Evolutionary conservation across 192 early-diverging fungal species (phyloP).

Genomic region (Kappamyces sp.): DNA sequence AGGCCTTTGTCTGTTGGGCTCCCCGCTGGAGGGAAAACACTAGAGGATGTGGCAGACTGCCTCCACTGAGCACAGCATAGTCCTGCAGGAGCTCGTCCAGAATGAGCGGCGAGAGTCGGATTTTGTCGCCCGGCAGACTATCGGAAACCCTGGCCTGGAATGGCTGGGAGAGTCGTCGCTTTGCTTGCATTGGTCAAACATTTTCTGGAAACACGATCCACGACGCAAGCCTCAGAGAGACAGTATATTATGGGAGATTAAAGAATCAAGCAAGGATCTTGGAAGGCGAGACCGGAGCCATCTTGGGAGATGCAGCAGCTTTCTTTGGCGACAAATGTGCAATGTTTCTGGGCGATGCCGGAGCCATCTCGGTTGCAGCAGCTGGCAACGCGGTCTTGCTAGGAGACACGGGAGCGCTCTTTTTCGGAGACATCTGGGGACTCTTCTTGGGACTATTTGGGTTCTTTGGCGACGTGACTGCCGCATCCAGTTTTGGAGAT

Average conservation of each 20-base stretch:
- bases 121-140: conserved; percentile 8
- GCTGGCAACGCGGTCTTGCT: neutral
- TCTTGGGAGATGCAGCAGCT: too few species aligned
- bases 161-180: too few species aligned
- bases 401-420: conserved; percentile 1
- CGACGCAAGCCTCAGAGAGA: too few species aligned
- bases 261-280: too few species aligned
- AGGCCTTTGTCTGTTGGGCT: neutral
- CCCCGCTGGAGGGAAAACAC: neutral
- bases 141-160: neutral
- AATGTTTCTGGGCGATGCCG: too few species aligned
- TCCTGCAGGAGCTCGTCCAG: conserved; percentile 16
- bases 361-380: neutral
- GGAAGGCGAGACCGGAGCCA: too few species aligned
- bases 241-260: too few species aligned
- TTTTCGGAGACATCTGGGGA: neutral
- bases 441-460: neutral
- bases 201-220: too few species aligned
- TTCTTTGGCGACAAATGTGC: too few species aligned
- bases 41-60: neutral
- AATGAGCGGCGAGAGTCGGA: neutral
- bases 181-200: too few species aligned
- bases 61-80: conserved; percentile 43
- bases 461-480: neutral
- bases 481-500: neutral